Conservation (phyloP, 106 monocot genomes). For the Platanthera zijinensis region DNA sequence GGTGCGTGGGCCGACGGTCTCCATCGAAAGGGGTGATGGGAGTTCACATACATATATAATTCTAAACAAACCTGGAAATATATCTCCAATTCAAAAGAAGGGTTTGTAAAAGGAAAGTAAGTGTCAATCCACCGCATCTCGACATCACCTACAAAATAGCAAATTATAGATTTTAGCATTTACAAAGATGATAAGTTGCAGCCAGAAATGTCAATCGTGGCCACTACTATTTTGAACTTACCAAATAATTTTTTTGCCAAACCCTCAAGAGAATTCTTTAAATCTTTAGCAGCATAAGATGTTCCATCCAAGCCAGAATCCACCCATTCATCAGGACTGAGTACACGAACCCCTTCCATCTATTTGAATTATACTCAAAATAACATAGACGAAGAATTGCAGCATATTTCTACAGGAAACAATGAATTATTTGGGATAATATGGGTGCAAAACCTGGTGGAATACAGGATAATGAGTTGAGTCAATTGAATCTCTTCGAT, state of each 20-base stretch:
- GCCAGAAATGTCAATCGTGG: not conserved
- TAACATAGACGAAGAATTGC: not conserved
- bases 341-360: constrained; percentile 98
- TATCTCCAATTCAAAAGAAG: constrained; percentile 96
- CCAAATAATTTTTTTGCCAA: constrained; percentile 90
- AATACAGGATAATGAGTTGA: constrained; percentile 98
- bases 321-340: constrained; percentile 66
- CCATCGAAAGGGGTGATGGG: too few species aligned
- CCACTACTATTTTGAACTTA: constrained; percentile 17
- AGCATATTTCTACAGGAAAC: not conserved
- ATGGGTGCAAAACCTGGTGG: constrained; percentile 64
- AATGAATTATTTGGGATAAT: not conserved
- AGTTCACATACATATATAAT: not conserved
- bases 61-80: constrained; percentile 77
- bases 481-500: constrained; percentile 91
- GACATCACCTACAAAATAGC: constrained; percentile 62
- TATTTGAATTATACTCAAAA: constrained; percentile 22
- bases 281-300: constrained; percentile 70
- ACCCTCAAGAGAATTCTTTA: constrained; percentile 90
- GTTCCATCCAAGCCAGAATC: constrained; percentile 69
- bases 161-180: not conserved
- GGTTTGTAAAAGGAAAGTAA: constrained; percentile 97
- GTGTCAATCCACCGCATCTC: constrained; percentile 99
- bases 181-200: not conserved
- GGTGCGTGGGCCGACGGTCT: too few species aligned